Percentiles rank a stretch among this genome's conserved stretches.
Evolutionary conservation across 1,284 basidiomycete species (phyloP).

Genomic region (Moesziomyces antarcticus): DNA sequence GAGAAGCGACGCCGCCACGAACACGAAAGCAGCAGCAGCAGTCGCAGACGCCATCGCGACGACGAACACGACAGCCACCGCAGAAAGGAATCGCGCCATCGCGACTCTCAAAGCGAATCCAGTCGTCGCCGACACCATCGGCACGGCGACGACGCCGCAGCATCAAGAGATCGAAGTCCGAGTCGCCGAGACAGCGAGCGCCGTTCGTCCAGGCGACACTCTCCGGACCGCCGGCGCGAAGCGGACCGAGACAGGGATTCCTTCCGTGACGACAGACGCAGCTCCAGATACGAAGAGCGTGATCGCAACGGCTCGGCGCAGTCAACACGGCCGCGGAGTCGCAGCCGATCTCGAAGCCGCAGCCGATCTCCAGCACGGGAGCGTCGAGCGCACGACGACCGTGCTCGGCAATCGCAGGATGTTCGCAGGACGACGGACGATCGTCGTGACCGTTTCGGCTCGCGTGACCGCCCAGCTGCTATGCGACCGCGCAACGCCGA

Average conservation of each 20-base stretch:
- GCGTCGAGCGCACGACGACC: neutral
- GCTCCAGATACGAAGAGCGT: conserved; percentile 17
- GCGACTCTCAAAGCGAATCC: conserved; percentile 8
- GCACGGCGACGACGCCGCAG: conserved; percentile 63
- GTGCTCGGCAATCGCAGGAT: conserved; percentile 7
- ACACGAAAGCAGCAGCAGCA: conserved; percentile 1
- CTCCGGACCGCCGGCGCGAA: conserved; percentile 47
- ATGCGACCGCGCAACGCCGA: conserved; percentile 53
- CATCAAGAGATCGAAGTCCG: conserved; percentile 14
- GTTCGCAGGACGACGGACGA: conserved; percentile 1
- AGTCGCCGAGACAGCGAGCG: conserved; percentile 20
- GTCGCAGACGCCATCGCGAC: conserved; percentile 9
- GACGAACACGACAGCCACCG: conserved; percentile 10
- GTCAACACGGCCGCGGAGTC: conserved; percentile 19
- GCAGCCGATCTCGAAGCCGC: conserved; percentile 22
- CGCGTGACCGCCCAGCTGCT: neutral
- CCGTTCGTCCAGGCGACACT: conserved; percentile 15
- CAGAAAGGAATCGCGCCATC: conserved; percentile 5
- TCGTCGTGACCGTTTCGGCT: neutral
- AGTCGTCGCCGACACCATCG: conserved; percentile 10
- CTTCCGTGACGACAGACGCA: conserved; percentile 14
- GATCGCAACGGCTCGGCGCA: conserved; percentile 13
- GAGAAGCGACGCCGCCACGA: conserved; percentile 70
- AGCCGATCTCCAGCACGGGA: conserved; percentile 18
- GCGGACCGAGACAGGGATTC: conserved; percentile 42